phyloP scores from a whole-genome alignment of 1,284 basidiomycete species.

The Marasmius sp. region DNA sequence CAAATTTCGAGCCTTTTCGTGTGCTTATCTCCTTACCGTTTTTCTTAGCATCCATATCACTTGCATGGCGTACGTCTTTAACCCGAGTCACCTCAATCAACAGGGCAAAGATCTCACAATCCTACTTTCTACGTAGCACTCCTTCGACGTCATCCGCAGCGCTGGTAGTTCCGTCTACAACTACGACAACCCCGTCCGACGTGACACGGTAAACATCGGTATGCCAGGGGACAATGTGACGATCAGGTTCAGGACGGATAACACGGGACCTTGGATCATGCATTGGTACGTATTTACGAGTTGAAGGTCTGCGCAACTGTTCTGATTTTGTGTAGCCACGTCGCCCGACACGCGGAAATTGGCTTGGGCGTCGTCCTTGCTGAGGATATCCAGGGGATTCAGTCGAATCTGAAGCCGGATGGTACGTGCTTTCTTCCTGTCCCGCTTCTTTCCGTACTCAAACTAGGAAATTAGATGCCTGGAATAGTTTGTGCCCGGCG shows the following conservation, averaged over 20 bases:
- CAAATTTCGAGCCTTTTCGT: too few relatives aligned
- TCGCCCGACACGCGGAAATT: too few relatives aligned
- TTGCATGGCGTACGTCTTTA: constrained; percentile 39
- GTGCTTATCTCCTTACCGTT: too few relatives aligned
- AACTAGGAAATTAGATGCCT: background rate
- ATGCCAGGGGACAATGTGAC: background rate
- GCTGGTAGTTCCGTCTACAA: constrained; percentile 21
- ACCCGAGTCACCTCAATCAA: background rate
- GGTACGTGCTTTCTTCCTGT: background rate
- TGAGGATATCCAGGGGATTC: background rate
- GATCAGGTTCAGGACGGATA: background rate
- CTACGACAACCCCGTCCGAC: constrained; percentile 27
- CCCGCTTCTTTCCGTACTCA: background rate
- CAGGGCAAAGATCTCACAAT: background rate
- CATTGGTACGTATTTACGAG: too few relatives aligned
- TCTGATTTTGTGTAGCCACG: too few relatives aligned
- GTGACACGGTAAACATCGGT: background rate
- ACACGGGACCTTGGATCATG: background rate
- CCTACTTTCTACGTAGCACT: constrained; percentile 27
- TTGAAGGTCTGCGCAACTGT: too few relatives aligned
- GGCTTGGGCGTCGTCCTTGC: too few relatives aligned
- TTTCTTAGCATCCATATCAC: constrained; percentile 19
- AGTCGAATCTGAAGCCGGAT: background rate
- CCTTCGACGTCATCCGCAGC: constrained; percentile 33
- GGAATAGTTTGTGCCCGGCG: background rate